phyloP scores from a whole-genome alignment of 2,329 filamentous ascomycete genomes.

The Colletotrichum sp. region DNA sequence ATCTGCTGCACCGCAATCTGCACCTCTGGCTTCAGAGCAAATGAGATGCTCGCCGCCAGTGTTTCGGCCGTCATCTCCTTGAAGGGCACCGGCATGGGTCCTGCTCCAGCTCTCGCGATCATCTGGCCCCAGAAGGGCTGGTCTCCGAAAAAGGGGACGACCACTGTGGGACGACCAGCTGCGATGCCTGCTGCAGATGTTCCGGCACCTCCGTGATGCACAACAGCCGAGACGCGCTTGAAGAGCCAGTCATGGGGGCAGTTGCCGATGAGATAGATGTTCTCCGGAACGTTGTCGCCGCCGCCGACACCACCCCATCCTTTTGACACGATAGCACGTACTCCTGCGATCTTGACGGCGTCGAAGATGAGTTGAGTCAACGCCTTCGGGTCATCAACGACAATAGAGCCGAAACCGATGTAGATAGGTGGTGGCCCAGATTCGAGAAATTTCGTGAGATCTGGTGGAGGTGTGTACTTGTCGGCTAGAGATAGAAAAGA shows the following conservation, averaged over 20 bases:
- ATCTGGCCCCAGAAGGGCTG: slow-evolving; percentile 73
- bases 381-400: slow-evolving; percentile 64
- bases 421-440: slow-evolving; percentile 66
- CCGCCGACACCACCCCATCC: slow-evolving; percentile 70
- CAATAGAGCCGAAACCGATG: slow-evolving; percentile 72
- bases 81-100: slow-evolving; percentile 61
- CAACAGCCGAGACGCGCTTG: slow-evolving; percentile 60
- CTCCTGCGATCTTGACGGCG: slow-evolving; percentile 61
- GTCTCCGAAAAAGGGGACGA: slow-evolving; percentile 72
- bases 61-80: slow-evolving; percentile 63
- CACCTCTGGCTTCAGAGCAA: slow-evolving; percentile 55
- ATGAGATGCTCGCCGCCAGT: slow-evolving; percentile 56
- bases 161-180: slow-evolving; percentile 64
- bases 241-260: slow-evolving; percentile 73
- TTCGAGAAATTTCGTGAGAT: slow-evolving; percentile 59
- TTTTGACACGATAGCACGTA: slow-evolving; percentile 66
- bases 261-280: slow-evolving; percentile 67
- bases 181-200: slow-evolving; percentile 69
- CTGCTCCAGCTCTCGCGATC: slow-evolving; percentile 64
- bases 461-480: slow-evolving; percentile 57
- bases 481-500: slow-evolving; percentile 62
- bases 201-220: slow-evolving; percentile 70
- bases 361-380: slow-evolving; percentile 64
- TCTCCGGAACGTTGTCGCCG: slow-evolving; percentile 49
- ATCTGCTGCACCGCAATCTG: slow-evolving; percentile 43